phyloP scores from a whole-genome alignment of 257 asterid genomes.

The Fraxinus quadrangulata region DNA sequence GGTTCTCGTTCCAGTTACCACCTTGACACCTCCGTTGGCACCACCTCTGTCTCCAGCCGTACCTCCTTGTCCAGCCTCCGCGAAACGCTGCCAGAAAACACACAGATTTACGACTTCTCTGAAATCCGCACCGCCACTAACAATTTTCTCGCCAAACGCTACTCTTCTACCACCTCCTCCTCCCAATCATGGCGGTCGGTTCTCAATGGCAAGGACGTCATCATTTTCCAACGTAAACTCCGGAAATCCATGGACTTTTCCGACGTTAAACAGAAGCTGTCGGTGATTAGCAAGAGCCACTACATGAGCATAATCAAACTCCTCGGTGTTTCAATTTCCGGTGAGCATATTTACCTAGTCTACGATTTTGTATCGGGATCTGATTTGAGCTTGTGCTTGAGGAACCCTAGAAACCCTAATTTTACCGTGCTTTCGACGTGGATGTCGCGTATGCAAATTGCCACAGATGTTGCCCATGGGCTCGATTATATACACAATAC shows the following conservation, averaged over 20 bases:
- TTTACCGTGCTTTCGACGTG: constrained; percentile 82
- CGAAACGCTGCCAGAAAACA: constrained; percentile 55
- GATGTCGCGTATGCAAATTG: constrained; percentile 88
- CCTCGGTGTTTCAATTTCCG: constrained; percentile 70
- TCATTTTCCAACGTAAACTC: constrained; percentile 76
- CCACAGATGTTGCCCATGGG: constrained; percentile 82
- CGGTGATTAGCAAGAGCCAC: constrained; percentile 67
- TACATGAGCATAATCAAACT: constrained; percentile 70
- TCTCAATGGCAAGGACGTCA: constrained; percentile 57
- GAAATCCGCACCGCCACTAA: constrained; percentile 87
- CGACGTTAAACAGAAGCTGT: constrained; percentile 50
- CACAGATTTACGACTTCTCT: constrained; percentile 67
- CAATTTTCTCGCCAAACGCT: constrained; percentile 73
- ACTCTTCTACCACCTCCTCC: constrained; percentile 68
- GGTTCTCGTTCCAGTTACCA: constrained; percentile 38
- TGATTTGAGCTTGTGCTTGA: constrained; percentile 59
- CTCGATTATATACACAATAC: constrained; percentile 80
- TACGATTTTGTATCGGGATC: constrained; percentile 75
- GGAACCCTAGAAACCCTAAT: constrained; percentile 60
- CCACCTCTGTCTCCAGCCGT: constrained; percentile 56
- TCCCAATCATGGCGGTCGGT: constrained; percentile 89
- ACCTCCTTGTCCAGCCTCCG: constrained; percentile 62
- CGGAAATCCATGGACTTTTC: constrained; percentile 42
- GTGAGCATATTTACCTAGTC: constrained; percentile 71
- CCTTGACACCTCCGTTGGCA: constrained; percentile 56